Evolutionary conservation across 2,329 filamentous ascomycete genomes (phyloP).

Genomic region (Botrytis paeoniae): DNA sequence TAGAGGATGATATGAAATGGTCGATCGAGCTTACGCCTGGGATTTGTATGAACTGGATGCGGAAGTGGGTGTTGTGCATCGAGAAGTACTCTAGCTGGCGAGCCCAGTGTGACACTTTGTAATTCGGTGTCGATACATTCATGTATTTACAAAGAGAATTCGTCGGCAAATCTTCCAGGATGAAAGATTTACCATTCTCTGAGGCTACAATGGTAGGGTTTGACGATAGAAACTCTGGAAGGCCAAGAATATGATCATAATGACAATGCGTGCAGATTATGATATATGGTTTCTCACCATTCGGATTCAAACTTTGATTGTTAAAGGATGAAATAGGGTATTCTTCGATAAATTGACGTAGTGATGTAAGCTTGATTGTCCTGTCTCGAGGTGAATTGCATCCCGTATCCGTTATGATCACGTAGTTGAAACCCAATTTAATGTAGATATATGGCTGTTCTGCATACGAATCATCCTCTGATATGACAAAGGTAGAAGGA

Average conservation of each 20-base stretch:
- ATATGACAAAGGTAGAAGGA: slow-evolving; percentile 43
- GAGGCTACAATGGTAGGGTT: slow-evolving; percentile 38
- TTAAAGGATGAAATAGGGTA: slow-evolving; percentile 40
- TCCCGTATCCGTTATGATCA: slow-evolving; percentile 47
- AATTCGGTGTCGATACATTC: slow-evolving; percentile 40
- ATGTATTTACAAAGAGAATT: slow-evolving; percentile 44
- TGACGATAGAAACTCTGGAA: slow-evolving; percentile 29
- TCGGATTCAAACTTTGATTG: slow-evolving; percentile 41
- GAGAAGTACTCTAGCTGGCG: slow-evolving; percentile 39
- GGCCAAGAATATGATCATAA: slow-evolving; percentile 43
- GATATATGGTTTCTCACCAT: slow-evolving; percentile 39
- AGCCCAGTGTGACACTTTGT: slow-evolving; percentile 44
- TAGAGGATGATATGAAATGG: slow-evolving; percentile 34
- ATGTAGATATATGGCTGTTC: slow-evolving; percentile 48
- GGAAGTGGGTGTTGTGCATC: slow-evolving; percentile 32
- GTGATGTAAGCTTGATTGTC: slow-evolving; percentile 35
- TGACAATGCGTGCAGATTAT: slow-evolving; percentile 49
- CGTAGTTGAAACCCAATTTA: slow-evolving; percentile 41
- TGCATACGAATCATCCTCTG: slow-evolving; percentile 44
- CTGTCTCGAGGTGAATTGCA: slow-evolving; percentile 40
- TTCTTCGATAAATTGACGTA: slow-evolving; percentile 44
- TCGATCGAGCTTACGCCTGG: slow-evolving; percentile 47
- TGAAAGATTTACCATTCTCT: slow-evolving; percentile 40
- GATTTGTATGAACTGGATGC: slow-evolving; percentile 45
- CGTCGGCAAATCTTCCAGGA: slow-evolving; percentile 40